These are phyloP conservation scores for Zygoascus ofunaensis DNA, from an alignment of 805 yeast species.

Conservation along the genomic window DNA sequence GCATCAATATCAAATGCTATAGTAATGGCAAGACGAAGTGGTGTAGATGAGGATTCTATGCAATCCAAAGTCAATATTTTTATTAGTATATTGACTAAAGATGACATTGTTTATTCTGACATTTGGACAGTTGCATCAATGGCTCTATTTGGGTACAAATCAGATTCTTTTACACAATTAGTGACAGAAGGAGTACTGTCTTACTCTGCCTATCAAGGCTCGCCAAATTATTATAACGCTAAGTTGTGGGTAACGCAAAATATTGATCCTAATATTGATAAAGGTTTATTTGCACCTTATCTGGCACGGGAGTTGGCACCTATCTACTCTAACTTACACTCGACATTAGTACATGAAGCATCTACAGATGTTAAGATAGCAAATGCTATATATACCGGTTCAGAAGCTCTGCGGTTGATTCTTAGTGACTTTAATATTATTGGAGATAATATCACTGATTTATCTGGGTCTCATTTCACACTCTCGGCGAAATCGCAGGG, in stretches of 20 bases:
- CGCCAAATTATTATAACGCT: not conserved
- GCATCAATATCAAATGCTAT: not conserved
- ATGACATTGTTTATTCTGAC: not conserved
- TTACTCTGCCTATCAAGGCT: not conserved
- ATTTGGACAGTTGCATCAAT: not conserved
- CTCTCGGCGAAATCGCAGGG: too few species aligned
- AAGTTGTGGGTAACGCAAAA: not conserved
- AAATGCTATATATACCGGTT: not conserved
- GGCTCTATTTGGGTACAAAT: not conserved
- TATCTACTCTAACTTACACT: not conserved
- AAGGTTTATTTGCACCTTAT: too few species aligned
- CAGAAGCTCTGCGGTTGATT: not conserved
- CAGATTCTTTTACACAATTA: not conserved
- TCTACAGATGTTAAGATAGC: not conserved
- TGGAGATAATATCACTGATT: not conserved
- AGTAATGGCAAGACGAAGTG: not conserved
- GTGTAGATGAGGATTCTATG: not conserved
- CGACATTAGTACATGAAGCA: not conserved
- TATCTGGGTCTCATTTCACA: not conserved
- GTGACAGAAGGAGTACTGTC: not conserved
- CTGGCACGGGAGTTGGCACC: not conserved
- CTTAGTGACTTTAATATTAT: not conserved
- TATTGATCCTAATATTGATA: not conserved
- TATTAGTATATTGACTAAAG: not conserved
- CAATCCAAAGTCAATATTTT: not conserved